A percentile compares a stretch with the other conserved stretches of the same genome.
These are phyloP conservation scores for Suillus lakei DNA, from an alignment of 768 basidiomycete genomes.

Conservation along the genomic window DNA sequence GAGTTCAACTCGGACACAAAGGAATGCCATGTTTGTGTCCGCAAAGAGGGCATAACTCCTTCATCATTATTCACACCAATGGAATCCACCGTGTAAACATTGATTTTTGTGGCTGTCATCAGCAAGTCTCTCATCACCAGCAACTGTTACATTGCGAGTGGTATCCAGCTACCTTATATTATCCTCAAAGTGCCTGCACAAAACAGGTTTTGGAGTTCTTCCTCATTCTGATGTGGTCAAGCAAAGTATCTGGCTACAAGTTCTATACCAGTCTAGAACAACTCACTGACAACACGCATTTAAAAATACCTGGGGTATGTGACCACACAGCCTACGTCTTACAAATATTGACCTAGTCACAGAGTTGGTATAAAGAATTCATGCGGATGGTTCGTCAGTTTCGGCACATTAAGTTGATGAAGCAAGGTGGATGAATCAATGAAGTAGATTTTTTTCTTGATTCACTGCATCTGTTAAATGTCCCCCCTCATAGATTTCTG, in stretches of 20 bases:
- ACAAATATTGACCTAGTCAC: background rate
- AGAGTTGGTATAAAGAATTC: background rate
- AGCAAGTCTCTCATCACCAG: conserved; percentile 13
- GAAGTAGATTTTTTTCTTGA: conserved; percentile 23
- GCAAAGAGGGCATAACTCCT: conserved; percentile 19
- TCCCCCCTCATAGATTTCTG: conserved; percentile 26
- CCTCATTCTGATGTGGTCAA: conserved; percentile 19
- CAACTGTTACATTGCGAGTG: conserved; percentile 33
- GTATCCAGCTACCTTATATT: too few species aligned
- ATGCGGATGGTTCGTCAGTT: background rate
- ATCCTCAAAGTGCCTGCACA: too few species aligned
- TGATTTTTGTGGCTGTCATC: conserved; percentile 38
- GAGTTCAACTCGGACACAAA: conserved; percentile 25
- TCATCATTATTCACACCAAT: conserved; percentile 34
- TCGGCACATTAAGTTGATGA: background rate
- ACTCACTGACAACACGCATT: conserved; percentile 20
- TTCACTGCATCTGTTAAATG: background rate
- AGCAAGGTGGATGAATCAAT: conserved; percentile 9
- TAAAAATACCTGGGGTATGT: background rate
- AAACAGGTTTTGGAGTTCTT: conserved; percentile 2
- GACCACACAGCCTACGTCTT: background rate
- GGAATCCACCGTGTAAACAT: conserved; percentile 38
- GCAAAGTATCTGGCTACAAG: conserved; percentile 22
- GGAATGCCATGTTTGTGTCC: conserved; percentile 2
- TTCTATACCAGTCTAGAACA: conserved; percentile 20